Conservation (phyloP, 768 basidiomycete species). For the Pulveroboletus ravenelii region DNA sequence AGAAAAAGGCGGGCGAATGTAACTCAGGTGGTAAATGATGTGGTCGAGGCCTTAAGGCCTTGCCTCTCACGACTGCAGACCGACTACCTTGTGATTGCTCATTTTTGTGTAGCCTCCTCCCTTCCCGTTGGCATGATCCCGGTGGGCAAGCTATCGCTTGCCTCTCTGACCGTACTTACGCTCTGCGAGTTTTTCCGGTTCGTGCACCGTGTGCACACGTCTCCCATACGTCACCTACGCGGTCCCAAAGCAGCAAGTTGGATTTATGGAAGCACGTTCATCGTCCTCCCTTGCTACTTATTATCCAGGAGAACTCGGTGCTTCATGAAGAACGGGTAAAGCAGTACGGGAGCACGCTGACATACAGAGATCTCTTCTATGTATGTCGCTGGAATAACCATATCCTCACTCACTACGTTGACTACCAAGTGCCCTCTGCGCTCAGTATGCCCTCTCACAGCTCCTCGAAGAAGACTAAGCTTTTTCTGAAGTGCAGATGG, state of each 20-base stretch:
- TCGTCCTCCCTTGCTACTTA: too few relatives aligned
- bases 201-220: constrained; percentile 39
- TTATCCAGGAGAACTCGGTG: too few relatives aligned
- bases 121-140: too few relatives aligned
- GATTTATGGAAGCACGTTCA: too few relatives aligned
- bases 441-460: neutral
- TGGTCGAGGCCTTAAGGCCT: too few relatives aligned
- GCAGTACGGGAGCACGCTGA: constrained; percentile 9
- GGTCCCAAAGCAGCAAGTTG: constrained; percentile 40
- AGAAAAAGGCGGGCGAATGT: too few relatives aligned
- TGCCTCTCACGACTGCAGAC: too few relatives aligned
- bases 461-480: neutral
- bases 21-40: too few relatives aligned
- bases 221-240: constrained; percentile 44
- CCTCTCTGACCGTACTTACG: neutral
- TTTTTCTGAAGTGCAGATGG: too few relatives aligned
- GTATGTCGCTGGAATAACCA: constrained; percentile 24
- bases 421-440: constrained; percentile 44
- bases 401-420: constrained; percentile 46
- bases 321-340: too few relatives aligned
- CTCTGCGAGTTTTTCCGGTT: constrained; percentile 9
- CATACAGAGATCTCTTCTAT: constrained; percentile 7
- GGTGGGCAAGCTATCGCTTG: neutral
- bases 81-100: too few relatives aligned
- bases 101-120: too few relatives aligned